These are phyloP conservation scores for Hemileia vastatrix DNA, from an alignment of 1,284 basidiomycete genomes.

Conservation along the genomic window DNA sequence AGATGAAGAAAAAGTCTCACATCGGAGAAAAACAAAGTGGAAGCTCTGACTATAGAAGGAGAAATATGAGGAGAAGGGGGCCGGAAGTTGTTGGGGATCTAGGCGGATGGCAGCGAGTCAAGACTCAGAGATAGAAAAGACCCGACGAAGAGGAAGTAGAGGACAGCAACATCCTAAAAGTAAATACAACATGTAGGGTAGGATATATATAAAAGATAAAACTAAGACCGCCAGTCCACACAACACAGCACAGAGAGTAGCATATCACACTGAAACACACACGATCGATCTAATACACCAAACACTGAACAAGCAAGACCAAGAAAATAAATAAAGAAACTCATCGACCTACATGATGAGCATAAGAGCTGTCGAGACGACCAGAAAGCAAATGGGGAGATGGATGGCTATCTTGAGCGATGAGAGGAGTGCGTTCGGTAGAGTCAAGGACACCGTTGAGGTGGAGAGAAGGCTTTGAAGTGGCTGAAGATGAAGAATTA, in stretches of 20 bases:
- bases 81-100: conserved; percentile 20
- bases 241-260: not conserved
- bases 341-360: conserved; percentile 11
- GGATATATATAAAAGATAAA: not conserved
- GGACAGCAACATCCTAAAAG: not conserved
- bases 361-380: not conserved
- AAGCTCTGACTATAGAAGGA: conserved; percentile 19
- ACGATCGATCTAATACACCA: not conserved
- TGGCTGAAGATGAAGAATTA: too few relatives aligned
- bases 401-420: not conserved
- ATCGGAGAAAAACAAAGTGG: not conserved
- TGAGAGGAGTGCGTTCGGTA: not conserved
- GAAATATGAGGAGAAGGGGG: conserved; percentile 20
- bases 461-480: too few relatives aligned
- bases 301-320: not conserved
- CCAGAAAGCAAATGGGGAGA: not conserved
- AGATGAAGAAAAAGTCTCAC: not conserved
- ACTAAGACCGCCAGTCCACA: not conserved
- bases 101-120: not conserved
- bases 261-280: not conserved
- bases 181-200: not conserved
- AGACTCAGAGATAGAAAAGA: not conserved
- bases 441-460: too few relatives aligned
- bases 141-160: not conserved
- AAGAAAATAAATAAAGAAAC: too few relatives aligned